Evolutionary conservation across 306 rosid species (phyloP).

Genomic region (Acacia confusa): DNA sequence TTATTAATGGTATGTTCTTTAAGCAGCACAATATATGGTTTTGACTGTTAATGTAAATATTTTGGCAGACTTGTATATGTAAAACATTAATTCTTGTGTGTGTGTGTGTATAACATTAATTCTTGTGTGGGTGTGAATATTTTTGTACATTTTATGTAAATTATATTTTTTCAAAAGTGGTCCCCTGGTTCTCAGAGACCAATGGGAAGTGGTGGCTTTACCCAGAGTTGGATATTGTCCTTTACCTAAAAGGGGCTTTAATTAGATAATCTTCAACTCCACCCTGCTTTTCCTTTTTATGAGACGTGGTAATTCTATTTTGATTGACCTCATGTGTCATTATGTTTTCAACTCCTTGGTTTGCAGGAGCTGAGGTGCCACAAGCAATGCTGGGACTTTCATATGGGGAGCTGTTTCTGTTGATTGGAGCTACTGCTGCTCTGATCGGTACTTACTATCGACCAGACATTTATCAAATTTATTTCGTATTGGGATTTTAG

Average conservation of each 20-base stretch:
- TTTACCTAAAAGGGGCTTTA: not conserved
- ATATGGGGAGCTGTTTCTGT: conserved; percentile 42
- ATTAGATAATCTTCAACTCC: no score
- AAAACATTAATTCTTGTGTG: no score
- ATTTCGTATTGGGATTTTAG: not conserved
- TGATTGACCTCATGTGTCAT: not conserved
- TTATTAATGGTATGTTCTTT: no score
- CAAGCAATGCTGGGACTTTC: conserved; percentile 45
- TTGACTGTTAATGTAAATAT: no score
- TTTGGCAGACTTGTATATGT: no score
- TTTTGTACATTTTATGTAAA: no score
- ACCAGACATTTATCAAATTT: not conserved
- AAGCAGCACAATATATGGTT: no score
- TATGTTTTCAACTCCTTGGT: conserved; percentile 3
- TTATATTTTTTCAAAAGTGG: no score
- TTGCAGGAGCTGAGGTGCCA: conserved; percentile 4
- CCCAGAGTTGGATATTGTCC: conserved; percentile 12
- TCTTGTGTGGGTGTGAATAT: no score
- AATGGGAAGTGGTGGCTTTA: conserved; percentile 36
- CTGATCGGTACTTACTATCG: conserved; percentile 4
- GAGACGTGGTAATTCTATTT: no score
- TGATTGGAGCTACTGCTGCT: conserved; percentile 50
- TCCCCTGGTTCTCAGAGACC: conserved; percentile 17
- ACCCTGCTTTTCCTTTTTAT: no score
- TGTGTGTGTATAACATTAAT: no score